Base-by-base conservation (phyloP, 805 yeast species). In the Wickerhamiella azyma region DNA sequence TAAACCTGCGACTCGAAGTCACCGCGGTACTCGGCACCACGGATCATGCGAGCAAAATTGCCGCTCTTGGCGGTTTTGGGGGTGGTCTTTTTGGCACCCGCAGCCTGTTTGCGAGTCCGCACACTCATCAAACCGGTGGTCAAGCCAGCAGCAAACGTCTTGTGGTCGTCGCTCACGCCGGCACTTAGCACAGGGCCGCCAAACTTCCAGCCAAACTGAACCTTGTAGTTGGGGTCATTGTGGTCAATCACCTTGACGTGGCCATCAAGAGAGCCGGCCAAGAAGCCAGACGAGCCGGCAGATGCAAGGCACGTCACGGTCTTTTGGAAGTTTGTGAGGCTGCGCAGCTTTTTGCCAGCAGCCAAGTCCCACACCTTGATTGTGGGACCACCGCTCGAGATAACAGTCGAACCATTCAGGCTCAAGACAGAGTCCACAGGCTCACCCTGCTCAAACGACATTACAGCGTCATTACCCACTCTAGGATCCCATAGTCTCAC, bases 241-340 rank as follows among this genome's bases (percentile, higher is more conserved):
- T 84, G 75, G 62, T 88, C 96, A 61, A 89, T 85, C 39, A 88
- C 88, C 64, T 92, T 92, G 49, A 92, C 95, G 63, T 92, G 98
- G 17, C 98, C 98, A 65, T 92, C 98, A 48, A 92, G 69, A 0
- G 96, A 86, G 14, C 97, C 96, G 2, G 94, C 96, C 26, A 92
- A 66, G 39, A 92, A 67, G n/a, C 92, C 89, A 43, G 76, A 67
- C 51, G 77, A 84, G 26, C 80, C 81, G 9, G 89, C 80, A 53
- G 74, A 66, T 44, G 82, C 78, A 51, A 88, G 67, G 50, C 88
- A 79, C 13, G 96, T 88, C 36, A 89, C 96, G 1, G 96, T 83
- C 64, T 92, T 89, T 55, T 88, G 88, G 68, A 92, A 92, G 63
- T 88, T 89, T 43, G 78, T 74, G 59, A 94, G 70, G 53, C 83